Evolutionary conservation across 495 filamentous ascomycete genomes (phyloP).

Genomic region (Penicillium angulare): DNA sequence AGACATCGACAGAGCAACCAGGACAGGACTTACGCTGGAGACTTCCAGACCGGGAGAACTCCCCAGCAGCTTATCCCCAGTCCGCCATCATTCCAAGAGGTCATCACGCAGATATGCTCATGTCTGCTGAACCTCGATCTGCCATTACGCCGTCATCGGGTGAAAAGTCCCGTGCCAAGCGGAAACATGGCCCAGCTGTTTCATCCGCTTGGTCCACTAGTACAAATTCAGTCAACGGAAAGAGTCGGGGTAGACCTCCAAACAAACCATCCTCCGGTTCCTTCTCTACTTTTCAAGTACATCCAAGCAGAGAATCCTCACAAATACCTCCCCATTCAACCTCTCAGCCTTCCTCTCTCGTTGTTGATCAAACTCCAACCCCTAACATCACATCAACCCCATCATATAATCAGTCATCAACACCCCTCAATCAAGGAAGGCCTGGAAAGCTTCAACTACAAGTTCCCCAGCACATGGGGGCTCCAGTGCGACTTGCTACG

Average conservation of each 20-base stretch:
- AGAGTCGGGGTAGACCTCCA: slow-evolving; percentile 80
- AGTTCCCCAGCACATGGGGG: slow-evolving; percentile 73
- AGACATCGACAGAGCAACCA: slow-evolving; percentile 27
- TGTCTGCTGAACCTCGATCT: slow-evolving; percentile 63
- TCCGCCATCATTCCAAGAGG: slow-evolving; percentile 72
- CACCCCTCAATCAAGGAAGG: slow-evolving; percentile 25
- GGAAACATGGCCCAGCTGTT: slow-evolving; percentile 88
- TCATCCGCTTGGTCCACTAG: slow-evolving; percentile 91
- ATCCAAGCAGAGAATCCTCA: slow-evolving; percentile 48
- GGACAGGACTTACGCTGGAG: slow-evolving; percentile 49
- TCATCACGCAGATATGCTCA: slow-evolving; percentile 46
- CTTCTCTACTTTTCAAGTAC: slow-evolving; percentile 83
- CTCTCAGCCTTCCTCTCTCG: slow-evolving; percentile 28
- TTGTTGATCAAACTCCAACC: slow-evolving; percentile 25
- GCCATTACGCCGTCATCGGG: slow-evolving; percentile 60
- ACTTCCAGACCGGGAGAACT: slow-evolving; percentile 50
- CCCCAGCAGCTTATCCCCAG: slow-evolving; percentile 69
- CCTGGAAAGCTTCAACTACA: slow-evolving; percentile 68
- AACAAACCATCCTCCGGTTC: slow-evolving; percentile 76
- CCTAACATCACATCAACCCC: slow-evolving; percentile 14
- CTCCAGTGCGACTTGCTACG: slow-evolving; percentile 74
- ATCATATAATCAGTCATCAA: slow-evolving; percentile 30
- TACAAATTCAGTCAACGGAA: slow-evolving; percentile 64
- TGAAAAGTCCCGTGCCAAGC: slow-evolving; percentile 54
- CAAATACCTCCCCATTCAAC: slow-evolving; percentile 24